Base-by-base conservation (phyloP, 176 grass and related monocot species). In the Triticum dicoccoides region DNA sequence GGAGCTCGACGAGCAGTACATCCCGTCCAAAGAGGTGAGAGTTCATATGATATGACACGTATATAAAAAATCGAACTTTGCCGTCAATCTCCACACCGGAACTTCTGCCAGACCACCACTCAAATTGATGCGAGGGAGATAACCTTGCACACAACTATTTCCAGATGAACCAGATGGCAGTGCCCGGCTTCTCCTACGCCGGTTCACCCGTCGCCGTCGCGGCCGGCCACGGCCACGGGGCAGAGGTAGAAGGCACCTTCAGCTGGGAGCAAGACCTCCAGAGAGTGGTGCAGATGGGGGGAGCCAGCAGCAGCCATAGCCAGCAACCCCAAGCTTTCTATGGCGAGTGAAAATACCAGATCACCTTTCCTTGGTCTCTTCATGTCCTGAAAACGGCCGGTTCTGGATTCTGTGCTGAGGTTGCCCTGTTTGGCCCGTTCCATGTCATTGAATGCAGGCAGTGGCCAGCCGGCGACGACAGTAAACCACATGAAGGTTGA, bases 1-100 rank as follows among this genome's bases (percentile, higher is more conserved):
- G 18, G 90, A 92, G 4, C 18, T 67, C 0, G 89, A 92, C 8
- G 47, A 62, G n/a, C 73, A 80, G 7, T 32, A 65, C 24, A 25
- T 80, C 24, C 27, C 76, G 3, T 29, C 83, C 9, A 82, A 87
- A 72, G 86, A 90, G 18, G 92, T 93, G 39, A 88, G 88, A 52
- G 5, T 72, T 77, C 25, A 63, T 33, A 72, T 14, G 20, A 63
- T 33, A 72, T 14, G 20, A 24, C 21, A 72, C 20, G 41, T 71
- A 3, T 10, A 6, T 37, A 8, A 4, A 23, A 15, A 2, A 23
- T 71, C 5, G 0, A 10, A 39, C 12, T 25, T 35, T 1, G n/a
- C 0, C 34, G 9, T n/a, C 41, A 0, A 18, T 44, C 37, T 18
- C 61, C 25, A 14, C 23, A 14, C 23, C n/a, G 12, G 11, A 51